phyloP scores from a whole-genome alignment of 306 rosid genomes.

The Prunus fruticosa region DNA sequence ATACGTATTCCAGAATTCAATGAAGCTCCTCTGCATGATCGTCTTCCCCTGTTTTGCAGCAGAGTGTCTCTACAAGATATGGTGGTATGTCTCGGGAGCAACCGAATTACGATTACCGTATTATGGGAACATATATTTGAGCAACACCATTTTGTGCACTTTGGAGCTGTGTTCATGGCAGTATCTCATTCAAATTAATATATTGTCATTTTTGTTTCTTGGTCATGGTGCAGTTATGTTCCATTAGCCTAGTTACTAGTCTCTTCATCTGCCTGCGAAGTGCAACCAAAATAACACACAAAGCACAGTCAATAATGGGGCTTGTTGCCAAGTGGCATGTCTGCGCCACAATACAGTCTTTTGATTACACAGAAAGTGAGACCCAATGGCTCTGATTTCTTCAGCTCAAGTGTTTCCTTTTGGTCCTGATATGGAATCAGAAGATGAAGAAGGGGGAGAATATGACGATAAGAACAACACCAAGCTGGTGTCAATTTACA shows the following conservation, averaged over 20 bases:
- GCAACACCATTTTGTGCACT: constrained; percentile 46
- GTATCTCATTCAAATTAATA: no score
- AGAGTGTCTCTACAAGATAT: constrained; percentile 70
- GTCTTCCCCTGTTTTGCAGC: constrained; percentile 59
- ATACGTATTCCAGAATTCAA: constrained; percentile 52
- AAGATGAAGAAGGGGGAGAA: constrained; percentile 57
- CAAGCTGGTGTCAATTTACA: constrained; percentile 55
- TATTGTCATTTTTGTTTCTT: not conserved
- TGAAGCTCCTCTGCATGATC: constrained; percentile 49
- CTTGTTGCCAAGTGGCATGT: constrained; percentile 92
- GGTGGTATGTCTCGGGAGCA: constrained; percentile 83
- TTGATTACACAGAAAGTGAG: constrained; percentile 55
- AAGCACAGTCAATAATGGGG: constrained; percentile 71
- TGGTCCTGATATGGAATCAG: constrained; percentile 37
- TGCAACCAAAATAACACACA: constrained; percentile 82
- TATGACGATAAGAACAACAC: constrained; percentile 73
- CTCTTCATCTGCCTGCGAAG: constrained; percentile 73
- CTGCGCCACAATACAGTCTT: constrained; percentile 67
- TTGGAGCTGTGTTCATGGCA: constrained; percentile 72
- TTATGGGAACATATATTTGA: constrained; percentile 49
- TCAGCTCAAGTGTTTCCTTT: constrained; percentile 31
- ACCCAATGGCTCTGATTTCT: constrained; percentile 39
- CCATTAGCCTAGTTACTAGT: constrained; percentile 72
- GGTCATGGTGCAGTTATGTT: constrained; percentile 61
- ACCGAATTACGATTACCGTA: constrained; percentile 58